Base-by-base conservation (phyloP, 2,329 filamentous ascomycete genomes). In the Parastagonospora nodorum region DNA sequence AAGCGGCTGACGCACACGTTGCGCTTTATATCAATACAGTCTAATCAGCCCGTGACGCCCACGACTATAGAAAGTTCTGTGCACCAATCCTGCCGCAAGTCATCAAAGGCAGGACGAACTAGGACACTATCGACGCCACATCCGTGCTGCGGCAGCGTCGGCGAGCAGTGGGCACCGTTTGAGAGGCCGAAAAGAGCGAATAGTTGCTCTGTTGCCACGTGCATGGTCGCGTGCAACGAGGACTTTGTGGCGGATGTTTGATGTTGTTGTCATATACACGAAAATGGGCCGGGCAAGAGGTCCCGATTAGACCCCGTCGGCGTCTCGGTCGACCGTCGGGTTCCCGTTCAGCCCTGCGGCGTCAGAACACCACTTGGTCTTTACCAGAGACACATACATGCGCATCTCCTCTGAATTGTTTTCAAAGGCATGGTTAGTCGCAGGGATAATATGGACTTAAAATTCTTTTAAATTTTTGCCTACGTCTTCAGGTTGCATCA, bases 1-100 rank as follows among this genome's bases (percentile, higher is more conserved):
- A 52, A 50, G 45, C 48, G 53, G 50, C 45, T 61, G 55, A 61
- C 57, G 57, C 53, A 59, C 19, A 29, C 48, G 41, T 51, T 24
- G 48, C 45, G n/a, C 45, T 66, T 70, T 72, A 70, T 71, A 71
- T 49, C 35, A 58, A 60, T 40, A 50, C 50, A 48, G 50, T 29
- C 38, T 39, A 27, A 16, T 8, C n/a, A 15, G 4, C 12, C 15
- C 27, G 50, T 58, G 56, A 63, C 62, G 44, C 55, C 51, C 50
- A 55, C 10, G 37, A 45, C 50, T 55, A 54, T 48, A 48, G 52
- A 55, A 60, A 45, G 40, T 28, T 24, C 33, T 35, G 35, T 39
- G 42, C 30, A 19, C 15, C 45, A 41, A 30, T 30, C 37, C 42
- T 39, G 45, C 53, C 35, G 42, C 54, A 3, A 58, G 60, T 59